These are phyloP conservation scores for Pythium brassicae DNA, from an alignment of 352 stramenopile genomes.

Conservation along the genomic window DNA sequence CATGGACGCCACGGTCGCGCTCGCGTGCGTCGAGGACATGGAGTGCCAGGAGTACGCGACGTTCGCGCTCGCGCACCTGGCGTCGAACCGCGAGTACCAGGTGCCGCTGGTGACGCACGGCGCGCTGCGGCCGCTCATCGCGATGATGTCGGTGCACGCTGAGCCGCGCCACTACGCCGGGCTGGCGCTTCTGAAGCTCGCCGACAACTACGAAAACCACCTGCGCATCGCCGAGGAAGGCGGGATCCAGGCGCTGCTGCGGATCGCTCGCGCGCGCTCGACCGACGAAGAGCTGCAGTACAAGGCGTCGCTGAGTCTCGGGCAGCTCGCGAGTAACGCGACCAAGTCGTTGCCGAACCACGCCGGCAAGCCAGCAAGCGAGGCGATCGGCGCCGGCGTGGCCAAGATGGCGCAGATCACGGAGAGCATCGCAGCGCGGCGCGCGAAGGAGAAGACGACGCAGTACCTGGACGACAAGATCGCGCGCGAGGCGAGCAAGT, in stretches of 20 bases:
- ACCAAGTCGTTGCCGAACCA: conserved; percentile 72
- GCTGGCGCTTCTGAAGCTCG: conserved; percentile 95
- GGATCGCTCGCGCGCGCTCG: conserved; percentile 85
- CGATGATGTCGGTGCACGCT: conserved; percentile 93
- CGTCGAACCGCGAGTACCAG: conserved; percentile 93
- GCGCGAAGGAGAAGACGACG: conserved; percentile 65
- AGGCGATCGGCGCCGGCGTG: conserved; percentile 56
- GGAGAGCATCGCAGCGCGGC: conserved; percentile 56
- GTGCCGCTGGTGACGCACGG: conserved; percentile 89
- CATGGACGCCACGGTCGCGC: conserved; percentile 85
- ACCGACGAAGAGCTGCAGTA: conserved; percentile 95
- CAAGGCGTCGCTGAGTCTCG: conserved; percentile 92
- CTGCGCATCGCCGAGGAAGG: conserved; percentile 93
- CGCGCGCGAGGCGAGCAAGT: conserved; percentile 32
- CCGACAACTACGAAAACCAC: conserved; percentile 98
- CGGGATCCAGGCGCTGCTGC: conserved; percentile 93
- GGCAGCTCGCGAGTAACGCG: conserved; percentile 90
- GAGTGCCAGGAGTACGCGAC: conserved; percentile 96
- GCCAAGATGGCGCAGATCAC: conserved; percentile 78
- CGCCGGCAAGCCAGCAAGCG: conserved; percentile 33
- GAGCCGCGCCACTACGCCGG: conserved; percentile 95
- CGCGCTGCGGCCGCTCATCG: conserved; percentile 91
- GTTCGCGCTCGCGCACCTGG: conserved; percentile 93
- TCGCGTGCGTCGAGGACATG: conserved; percentile 92
- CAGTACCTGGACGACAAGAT: conserved; percentile 85